phyloP scores from a whole-genome alignment of 768 basidiomycete genomes.

The Boletus speciosus region DNA sequence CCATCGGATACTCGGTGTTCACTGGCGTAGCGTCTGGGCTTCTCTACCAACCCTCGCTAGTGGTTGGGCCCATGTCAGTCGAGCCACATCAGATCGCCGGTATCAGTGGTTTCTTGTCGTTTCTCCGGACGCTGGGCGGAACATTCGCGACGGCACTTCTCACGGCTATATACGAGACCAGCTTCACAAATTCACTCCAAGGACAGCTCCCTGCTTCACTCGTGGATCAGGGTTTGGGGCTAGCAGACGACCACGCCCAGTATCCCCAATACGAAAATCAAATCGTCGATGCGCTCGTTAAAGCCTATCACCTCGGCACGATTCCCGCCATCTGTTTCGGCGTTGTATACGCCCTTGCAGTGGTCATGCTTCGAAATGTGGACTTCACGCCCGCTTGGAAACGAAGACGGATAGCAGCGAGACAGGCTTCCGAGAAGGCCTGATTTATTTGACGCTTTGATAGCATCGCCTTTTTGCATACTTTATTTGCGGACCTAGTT shows the following conservation, averaged over 20 bases:
- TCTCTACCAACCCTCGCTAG: conserved; percentile 34
- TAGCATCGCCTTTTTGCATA: conserved; percentile 15
- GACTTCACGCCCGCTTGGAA: conserved; percentile 34
- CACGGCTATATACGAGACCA: conserved; percentile 33
- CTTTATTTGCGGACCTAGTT: conserved; percentile 18
- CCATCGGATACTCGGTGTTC: conserved; percentile 32
- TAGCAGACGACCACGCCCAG: conserved; percentile 28
- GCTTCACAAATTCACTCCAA: conserved; percentile 28
- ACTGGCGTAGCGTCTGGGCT: conserved; percentile 32
- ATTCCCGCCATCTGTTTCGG: conserved; percentile 34
- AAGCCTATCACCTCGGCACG: conserved; percentile 33
- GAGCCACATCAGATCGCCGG: conserved; percentile 32
- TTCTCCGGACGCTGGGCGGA: conserved; percentile 33
- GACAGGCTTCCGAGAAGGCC: conserved; percentile 18
- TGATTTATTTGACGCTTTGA: conserved; percentile 20
- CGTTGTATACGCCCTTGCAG: conserved; percentile 30
- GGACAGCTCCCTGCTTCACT: conserved; percentile 29
- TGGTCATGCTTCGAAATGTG: conserved; percentile 30
- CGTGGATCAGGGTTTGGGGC: conserved; percentile 29
- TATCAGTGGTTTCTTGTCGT: conserved; percentile 36
- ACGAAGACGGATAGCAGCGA: conserved; percentile 27
- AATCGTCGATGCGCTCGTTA: conserved; percentile 32
- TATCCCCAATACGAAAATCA: conserved; percentile 35
- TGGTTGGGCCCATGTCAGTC: conserved; percentile 36
- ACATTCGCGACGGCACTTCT: conserved; percentile 36